Conservation (phyloP, 1,284 basidiomycete genomes). For the Puccinia coronata region DNA sequence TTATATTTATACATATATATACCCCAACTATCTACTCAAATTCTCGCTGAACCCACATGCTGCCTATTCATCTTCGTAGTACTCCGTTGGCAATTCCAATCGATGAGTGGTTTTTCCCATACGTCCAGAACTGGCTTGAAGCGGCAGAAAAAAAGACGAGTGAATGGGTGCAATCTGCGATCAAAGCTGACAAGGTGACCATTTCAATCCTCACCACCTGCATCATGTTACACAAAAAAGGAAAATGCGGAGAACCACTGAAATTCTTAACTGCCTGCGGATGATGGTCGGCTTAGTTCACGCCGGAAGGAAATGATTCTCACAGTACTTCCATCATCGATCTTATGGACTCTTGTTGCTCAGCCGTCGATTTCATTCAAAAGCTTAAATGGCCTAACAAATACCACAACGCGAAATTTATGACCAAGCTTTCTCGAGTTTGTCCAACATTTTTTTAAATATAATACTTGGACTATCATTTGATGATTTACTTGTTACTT, state of each 20-base stretch:
- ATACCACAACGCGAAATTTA: constrained; percentile 84
- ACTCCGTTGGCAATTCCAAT: constrained; percentile 43
- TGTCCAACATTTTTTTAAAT: background rate
- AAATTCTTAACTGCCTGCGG: no score
- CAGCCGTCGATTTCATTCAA: constrained; percentile 82
- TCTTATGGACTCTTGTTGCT: constrained; percentile 88
- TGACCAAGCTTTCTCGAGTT: constrained; percentile 81
- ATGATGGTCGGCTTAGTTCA: constrained; percentile 66
- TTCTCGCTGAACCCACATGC: background rate
- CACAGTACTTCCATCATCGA: constrained; percentile 96
- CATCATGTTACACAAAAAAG: no score
- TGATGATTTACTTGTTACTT: background rate
- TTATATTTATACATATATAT: background rate
- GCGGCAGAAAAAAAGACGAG: constrained; percentile 85
- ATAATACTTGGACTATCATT: background rate
- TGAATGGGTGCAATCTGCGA: constrained; percentile 92
- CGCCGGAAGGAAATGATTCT: constrained; percentile 76
- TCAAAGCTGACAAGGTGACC: constrained; percentile 78
- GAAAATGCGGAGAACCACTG: no score
- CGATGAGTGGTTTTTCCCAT: constrained; percentile 77
- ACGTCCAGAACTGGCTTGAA: constrained; percentile 85
- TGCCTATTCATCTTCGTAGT: constrained; percentile 41
- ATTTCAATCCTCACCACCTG: no score
- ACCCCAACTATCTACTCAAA: no score
- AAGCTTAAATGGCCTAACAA: constrained; percentile 89